Percentiles rank a stretch among this genome's conserved stretches.
phyloP scores from a whole-genome alignment of 73 alveolate species.

The Paramecium sonneborni region DNA sequence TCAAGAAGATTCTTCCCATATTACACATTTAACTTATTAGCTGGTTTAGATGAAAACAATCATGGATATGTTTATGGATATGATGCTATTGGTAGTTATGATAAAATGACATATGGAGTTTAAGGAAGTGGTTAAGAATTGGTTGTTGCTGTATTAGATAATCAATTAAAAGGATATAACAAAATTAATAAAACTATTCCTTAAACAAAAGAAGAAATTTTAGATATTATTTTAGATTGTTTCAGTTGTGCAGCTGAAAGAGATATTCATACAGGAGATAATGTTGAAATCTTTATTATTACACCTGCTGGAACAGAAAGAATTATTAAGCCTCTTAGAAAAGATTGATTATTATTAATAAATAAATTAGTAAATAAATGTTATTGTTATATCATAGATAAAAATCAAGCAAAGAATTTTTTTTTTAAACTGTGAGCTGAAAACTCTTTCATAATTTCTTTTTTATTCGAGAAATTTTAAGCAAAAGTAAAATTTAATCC shows the following conservation, averaged over 20 bases:
- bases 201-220: slow-evolving; percentile 70
- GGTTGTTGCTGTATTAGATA: slow-evolving; percentile 89
- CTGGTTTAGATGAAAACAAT: slow-evolving; percentile 87
- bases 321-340: background rate
- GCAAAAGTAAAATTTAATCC: slow-evolving; percentile 51
- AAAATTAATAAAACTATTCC: slow-evolving; percentile 73
- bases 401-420: slow-evolving; percentile 38
- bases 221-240: slow-evolving; percentile 82
- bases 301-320: slow-evolving; percentile 67
- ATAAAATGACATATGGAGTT: slow-evolving; percentile 88
- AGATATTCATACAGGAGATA: slow-evolving; percentile 95
- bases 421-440: slow-evolving; percentile 27
- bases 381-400: background rate
- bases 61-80: slow-evolving; percentile 83
- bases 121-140: slow-evolving; percentile 92
- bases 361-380: background rate
- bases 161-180: slow-evolving; percentile 77
- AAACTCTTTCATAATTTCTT: slow-evolving; percentile 30
- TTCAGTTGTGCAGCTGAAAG: slow-evolving; percentile 91
- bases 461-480: slow-evolving; percentile 26
- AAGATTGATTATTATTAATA: slow-evolving; percentile 71
- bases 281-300: background rate
- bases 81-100: slow-evolving; percentile 96
- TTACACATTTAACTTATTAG: slow-evolving; percentile 92
- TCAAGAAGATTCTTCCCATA: slow-evolving; percentile 96